phyloP scores from a whole-genome alignment of 2,329 filamentous ascomycete genomes.

The Nemania diffusa region DNA sequence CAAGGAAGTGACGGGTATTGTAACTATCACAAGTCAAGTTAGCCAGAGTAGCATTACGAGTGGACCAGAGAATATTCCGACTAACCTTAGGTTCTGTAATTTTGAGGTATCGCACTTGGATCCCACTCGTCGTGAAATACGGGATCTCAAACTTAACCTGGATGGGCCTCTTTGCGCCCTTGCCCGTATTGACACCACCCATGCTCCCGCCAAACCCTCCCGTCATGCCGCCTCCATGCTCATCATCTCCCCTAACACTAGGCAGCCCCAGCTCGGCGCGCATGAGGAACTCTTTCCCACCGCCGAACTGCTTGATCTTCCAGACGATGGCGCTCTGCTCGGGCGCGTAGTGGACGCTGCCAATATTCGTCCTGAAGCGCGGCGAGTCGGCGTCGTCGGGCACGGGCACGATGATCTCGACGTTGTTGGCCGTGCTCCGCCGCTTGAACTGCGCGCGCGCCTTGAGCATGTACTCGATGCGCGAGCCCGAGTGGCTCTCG shows the following conservation, averaged over 20 bases:
- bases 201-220: constrained; percentile 96
- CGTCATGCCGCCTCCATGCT: constrained; percentile 96
- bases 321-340: constrained; percentile 98
- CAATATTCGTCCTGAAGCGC: constrained; percentile 96
- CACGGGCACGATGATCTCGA: constrained; percentile 96
- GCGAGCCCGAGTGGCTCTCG: constrained; percentile 91
- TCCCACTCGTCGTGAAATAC: constrained; percentile 99
- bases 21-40: constrained; percentile 65
- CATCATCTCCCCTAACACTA: constrained; percentile 93
- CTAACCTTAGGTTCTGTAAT: constrained; percentile 98
- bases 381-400: constrained; percentile 97
- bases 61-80: constrained; percentile 25
- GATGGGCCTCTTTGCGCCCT: constrained; percentile 92
- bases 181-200: constrained; percentile 86
- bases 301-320: constrained; percentile 99
- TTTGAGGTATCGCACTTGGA: constrained; percentile 98
- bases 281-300: constrained; percentile 99
- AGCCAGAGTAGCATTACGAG: constrained; percentile 20
- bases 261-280: constrained; percentile 94
- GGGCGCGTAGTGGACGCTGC: constrained; percentile 95
- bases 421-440: constrained; percentile 96
- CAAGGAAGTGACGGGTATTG: constrained; percentile 98
- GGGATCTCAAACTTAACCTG: constrained; percentile 99
- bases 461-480: constrained; percentile 99
- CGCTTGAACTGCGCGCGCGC: constrained; percentile 98